phyloP scores from a whole-genome alignment of 2,329 filamentous ascomycete species.

The Alternaria arborescens region DNA sequence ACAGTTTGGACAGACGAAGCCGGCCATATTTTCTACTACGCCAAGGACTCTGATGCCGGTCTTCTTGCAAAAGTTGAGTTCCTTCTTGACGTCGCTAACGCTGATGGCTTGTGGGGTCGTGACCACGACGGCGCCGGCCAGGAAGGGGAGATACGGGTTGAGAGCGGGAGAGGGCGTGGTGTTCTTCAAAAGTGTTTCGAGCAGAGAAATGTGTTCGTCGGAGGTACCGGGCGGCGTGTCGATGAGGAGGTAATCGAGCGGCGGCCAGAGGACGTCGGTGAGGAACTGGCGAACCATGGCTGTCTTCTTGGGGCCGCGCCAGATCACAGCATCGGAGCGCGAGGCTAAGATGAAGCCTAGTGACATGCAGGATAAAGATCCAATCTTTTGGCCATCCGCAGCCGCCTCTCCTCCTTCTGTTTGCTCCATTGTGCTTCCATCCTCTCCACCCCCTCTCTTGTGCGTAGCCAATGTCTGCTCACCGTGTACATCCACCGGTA shows the following conservation, averaged over 20 bases:
- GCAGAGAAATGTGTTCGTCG: slow-evolving; percentile 95
- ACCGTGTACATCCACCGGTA: slow-evolving; percentile 84
- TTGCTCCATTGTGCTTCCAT: neutral
- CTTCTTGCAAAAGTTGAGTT: slow-evolving; percentile 91
- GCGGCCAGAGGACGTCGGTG: slow-evolving; percentile 85
- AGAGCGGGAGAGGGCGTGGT: slow-evolving; percentile 28
- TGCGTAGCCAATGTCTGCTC: slow-evolving; percentile 48
- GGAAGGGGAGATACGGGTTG: slow-evolving; percentile 33
- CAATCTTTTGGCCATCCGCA: slow-evolving; percentile 54
- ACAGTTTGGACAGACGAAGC: slow-evolving; percentile 80
- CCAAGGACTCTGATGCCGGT: slow-evolving; percentile 81
- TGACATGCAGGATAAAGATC: slow-evolving; percentile 84
- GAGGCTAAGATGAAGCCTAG: slow-evolving; percentile 87
- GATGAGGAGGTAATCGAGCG: slow-evolving; percentile 89
- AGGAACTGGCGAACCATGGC: slow-evolving; percentile 98
- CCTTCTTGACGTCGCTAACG: slow-evolving; percentile 92
- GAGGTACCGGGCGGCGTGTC: slow-evolving; percentile 96
- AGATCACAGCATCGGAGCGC: slow-evolving; percentile 91
- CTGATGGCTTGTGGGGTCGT: slow-evolving; percentile 96
- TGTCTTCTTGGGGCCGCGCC: slow-evolving; percentile 98
- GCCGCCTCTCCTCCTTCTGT: neutral
- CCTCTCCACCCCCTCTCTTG: slow-evolving; percentile 11
- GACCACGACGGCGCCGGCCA: slow-evolving; percentile 90
- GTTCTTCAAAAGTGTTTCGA: slow-evolving; percentile 74
- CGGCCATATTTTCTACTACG: slow-evolving; percentile 96